Evolutionary conservation across 169 alveolate genomes (phyloP).

Genomic region (Babesia ovis): DNA sequence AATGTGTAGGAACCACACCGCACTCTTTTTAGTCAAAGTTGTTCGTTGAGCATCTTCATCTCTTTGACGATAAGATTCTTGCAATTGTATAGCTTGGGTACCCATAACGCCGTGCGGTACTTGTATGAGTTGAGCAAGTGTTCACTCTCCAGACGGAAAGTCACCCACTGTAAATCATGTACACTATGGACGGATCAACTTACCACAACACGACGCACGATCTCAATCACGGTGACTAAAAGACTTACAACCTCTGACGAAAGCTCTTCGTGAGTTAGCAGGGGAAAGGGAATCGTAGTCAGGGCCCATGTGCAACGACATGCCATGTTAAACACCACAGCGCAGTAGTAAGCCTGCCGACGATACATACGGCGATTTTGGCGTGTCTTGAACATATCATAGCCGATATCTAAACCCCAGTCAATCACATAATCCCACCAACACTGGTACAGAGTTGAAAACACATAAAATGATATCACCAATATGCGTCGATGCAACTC

Average conservation of each 20-base stretch:
- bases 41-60: slow-evolving; percentile 60
- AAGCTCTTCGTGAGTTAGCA: slow-evolving; percentile 28
- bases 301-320: slow-evolving; percentile 69
- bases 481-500: slow-evolving; percentile 64
- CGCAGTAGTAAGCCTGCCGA: slow-evolving; percentile 58
- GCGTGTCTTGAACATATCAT: slow-evolving; percentile 63
- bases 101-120: slow-evolving; percentile 84
- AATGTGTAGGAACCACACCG: no score
- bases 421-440: slow-evolving; percentile 86
- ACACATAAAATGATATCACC: slow-evolving; percentile 75
- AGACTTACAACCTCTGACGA: slow-evolving; percentile 34
- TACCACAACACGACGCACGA: slow-evolving; percentile 64
- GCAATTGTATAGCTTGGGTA: slow-evolving; percentile 64
- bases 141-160: slow-evolving; percentile 83
- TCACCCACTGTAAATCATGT: slow-evolving; percentile 74
- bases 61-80: slow-evolving; percentile 63
- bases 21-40: not conserved
- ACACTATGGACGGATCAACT: slow-evolving; percentile 4
- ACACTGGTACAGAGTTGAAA: slow-evolving; percentile 82
- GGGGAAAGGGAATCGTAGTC: slow-evolving; percentile 43
- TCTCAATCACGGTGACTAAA: slow-evolving; percentile 36
- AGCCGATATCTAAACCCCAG: slow-evolving; percentile 81
- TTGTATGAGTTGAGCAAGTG: slow-evolving; percentile 83
- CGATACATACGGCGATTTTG: slow-evolving; percentile 62
- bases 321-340: slow-evolving; percentile 55